Conservation (phyloP, 129 eudicot genomes). For the Artemisia tridentata region DNA sequence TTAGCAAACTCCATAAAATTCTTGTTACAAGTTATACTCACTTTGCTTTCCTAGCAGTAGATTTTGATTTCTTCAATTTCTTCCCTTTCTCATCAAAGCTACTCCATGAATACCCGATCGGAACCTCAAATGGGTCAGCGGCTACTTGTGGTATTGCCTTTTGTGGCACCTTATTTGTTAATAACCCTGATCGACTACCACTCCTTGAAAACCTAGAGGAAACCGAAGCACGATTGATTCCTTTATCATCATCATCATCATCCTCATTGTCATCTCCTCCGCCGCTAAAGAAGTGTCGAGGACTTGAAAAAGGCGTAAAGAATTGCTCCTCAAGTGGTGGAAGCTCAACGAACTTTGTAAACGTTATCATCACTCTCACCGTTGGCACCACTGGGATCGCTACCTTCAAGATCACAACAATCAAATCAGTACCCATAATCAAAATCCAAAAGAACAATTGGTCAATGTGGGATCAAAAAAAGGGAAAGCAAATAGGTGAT, state of each 20-base stretch:
- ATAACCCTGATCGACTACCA: constrained; percentile 36
- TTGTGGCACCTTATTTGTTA: constrained; percentile 29
- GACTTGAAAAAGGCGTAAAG: constrained; percentile 86
- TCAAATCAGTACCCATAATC: constrained; percentile 14
- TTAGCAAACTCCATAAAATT: constrained; percentile 5
- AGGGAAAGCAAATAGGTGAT: constrained; percentile 31
- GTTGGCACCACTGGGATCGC: constrained; percentile 98
- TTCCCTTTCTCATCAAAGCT: constrained; percentile 64
- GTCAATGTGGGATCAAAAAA: constrained; percentile 29
- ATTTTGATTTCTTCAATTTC: constrained; percentile 70
- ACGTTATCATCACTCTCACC: constrained; percentile 83
- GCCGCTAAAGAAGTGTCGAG: constrained; percentile 32
- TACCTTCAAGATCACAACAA: constrained; percentile 44
- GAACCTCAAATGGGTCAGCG: constrained; percentile 73
- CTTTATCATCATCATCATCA: constrained; percentile 23
- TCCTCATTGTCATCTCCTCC: constrained; percentile 38
- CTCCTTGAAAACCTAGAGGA: constrained; percentile 52
- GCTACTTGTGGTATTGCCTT: constrained; percentile 27
- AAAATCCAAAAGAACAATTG: constrained; percentile 18
- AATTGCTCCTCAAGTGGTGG: constrained; percentile 68
- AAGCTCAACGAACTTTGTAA: constrained; percentile 82
- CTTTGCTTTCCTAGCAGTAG: constrained; percentile 54
- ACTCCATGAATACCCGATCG: constrained; percentile 76
- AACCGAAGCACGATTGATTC: constrained; percentile 22
- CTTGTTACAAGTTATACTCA: constrained; percentile 30